Evolutionary conservation across 768 basidiomycete species (phyloP).

Genomic region (Sarcodon aspratus): DNA sequence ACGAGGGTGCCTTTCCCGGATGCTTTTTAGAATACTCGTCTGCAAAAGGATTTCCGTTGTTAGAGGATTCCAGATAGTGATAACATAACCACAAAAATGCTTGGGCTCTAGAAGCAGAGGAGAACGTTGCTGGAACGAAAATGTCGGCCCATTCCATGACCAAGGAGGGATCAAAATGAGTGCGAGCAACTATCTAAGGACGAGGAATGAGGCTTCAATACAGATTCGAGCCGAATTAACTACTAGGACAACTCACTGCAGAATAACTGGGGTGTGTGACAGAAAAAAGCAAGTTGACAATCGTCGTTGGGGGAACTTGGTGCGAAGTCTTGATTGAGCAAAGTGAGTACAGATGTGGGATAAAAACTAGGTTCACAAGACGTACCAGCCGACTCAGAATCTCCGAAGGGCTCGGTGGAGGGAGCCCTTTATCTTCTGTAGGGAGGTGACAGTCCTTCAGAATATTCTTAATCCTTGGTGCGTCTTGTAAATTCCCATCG

Average conservation of each 20-base stretch:
- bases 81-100: constrained; percentile 37
- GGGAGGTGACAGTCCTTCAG: constrained; percentile 49
- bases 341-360: constrained; percentile 2
- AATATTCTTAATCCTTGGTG: constrained; percentile 67
- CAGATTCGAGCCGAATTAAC: background rate
- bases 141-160: constrained; percentile 28
- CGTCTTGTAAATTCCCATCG: constrained; percentile 63
- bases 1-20: constrained; percentile 17
- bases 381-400: constrained; percentile 43
- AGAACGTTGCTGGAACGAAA: constrained; percentile 27
- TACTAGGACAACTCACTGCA: constrained; percentile 15
- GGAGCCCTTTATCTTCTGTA: constrained; percentile 29
- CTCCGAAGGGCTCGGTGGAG: constrained; percentile 41
- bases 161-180: constrained; percentile 21
- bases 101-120: constrained; percentile 29
- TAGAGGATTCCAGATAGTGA: constrained; percentile 31
- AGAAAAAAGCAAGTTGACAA: constrained; percentile 61
- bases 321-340: constrained; percentile 28
- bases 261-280: constrained; percentile 39
- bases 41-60: constrained; percentile 24
- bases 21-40: constrained; percentile 16
- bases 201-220: background rate
- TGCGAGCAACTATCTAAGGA: constrained; percentile 16
- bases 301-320: constrained; percentile 52
- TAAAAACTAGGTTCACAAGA: constrained; percentile 6